These are phyloP conservation scores for Drechslera avenae DNA, from an alignment of 2,329 filamentous ascomycete species.

Conservation along the genomic window DNA sequence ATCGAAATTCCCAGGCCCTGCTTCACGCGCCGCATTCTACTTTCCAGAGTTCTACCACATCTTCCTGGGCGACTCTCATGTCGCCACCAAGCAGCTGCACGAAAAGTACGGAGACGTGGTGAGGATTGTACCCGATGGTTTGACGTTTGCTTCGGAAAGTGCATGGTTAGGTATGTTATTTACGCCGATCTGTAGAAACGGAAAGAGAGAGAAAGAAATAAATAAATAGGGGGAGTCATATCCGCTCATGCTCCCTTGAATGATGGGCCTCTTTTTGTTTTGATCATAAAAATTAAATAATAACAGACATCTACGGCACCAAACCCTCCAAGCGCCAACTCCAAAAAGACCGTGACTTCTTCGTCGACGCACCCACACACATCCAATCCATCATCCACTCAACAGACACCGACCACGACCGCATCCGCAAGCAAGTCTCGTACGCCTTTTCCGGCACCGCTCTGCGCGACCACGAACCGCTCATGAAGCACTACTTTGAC, in stretches of 20 bases:
- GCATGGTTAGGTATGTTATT: no score
- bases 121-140: conserved; percentile 12
- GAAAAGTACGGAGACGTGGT: conserved; percentile 35
- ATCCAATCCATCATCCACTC: conserved; percentile 5
- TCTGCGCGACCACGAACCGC: conserved; percentile 17
- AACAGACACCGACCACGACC: conserved; percentile 9
- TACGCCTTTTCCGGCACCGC: conserved; percentile 36
- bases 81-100: conserved; percentile 31
- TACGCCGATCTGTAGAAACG: no score
- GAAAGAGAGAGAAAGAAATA: no score
- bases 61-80: conserved; percentile 12
- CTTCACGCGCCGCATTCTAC: conserved; percentile 29
- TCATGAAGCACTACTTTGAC: conserved; percentile 19
- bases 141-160: neutral
- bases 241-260: no score
- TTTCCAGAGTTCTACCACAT: conserved; percentile 25
- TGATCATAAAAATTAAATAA: no score
- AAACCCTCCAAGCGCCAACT: no score
- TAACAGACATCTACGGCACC: conserved; percentile 24
- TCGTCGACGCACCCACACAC: conserved; percentile 2
- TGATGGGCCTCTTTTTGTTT: no score
- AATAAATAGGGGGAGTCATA: no score
- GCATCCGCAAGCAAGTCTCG: conserved; percentile 40
- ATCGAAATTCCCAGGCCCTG: conserved; percentile 47
- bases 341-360: no score